Conservation (phyloP, 2,329 filamentous ascomycete species). For the Karstenula rhodostoma region DNA sequence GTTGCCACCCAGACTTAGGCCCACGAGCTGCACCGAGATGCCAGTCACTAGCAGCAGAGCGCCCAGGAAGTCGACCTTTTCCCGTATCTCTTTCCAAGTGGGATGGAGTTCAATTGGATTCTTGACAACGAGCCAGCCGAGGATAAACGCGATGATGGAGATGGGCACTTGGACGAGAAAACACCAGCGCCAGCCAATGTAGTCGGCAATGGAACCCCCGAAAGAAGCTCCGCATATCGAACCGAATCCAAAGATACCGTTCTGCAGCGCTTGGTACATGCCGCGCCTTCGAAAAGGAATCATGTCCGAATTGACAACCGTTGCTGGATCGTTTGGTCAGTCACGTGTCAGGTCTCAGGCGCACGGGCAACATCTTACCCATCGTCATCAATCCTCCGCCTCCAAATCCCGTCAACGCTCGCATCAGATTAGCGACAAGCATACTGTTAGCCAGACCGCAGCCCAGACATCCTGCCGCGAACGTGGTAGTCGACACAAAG, state of each 20-base stretch:
- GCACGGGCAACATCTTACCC: constrained; percentile 22
- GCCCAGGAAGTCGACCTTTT: constrained; percentile 66
- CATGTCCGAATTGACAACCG: constrained; percentile 66
- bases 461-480: constrained; percentile 41
- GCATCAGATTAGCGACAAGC: constrained; percentile 35
- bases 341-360: background rate
- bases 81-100: constrained; percentile 52
- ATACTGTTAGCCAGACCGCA: constrained; percentile 38
- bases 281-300: constrained; percentile 65
- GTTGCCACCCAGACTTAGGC: constrained; percentile 56
- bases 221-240: constrained; percentile 64
- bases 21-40: constrained; percentile 63
- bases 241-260: constrained; percentile 68
- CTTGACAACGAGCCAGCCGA: constrained; percentile 63
- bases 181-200: constrained; percentile 58
- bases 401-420: constrained; percentile 40
- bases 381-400: constrained; percentile 44
- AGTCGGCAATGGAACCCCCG: constrained; percentile 54
- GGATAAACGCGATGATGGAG: constrained; percentile 62
- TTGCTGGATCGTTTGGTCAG: constrained; percentile 25
- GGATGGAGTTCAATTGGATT: constrained; percentile 53
- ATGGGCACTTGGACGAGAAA: constrained; percentile 70
- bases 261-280: constrained; percentile 69
- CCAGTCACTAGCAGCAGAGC: constrained; percentile 65
- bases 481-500: constrained; percentile 40